Percentiles rank a stretch among this genome's conserved stretches.
Conservation (phyloP, 1,284 basidiomycete species). For the Melampsora americana region DNA sequence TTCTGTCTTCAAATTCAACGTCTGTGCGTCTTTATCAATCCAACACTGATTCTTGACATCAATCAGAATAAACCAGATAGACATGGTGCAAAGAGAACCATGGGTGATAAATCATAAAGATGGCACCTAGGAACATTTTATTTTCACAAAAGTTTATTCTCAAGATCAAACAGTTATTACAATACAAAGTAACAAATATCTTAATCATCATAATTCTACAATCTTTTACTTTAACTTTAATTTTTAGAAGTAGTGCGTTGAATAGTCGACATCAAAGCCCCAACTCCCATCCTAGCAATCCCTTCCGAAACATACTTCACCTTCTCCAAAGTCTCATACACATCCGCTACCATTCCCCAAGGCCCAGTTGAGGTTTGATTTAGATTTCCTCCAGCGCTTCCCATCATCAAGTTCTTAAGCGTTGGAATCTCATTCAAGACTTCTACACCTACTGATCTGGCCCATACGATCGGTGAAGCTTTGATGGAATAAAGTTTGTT, state of each 20-base stretch:
- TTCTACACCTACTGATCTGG: constrained; percentile 79
- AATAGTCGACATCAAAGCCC: background rate
- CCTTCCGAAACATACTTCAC: background rate
- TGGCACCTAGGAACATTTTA: too few species aligned
- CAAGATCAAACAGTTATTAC: too few species aligned
- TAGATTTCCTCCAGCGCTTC: constrained; percentile 64
- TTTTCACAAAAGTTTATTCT: too few species aligned
- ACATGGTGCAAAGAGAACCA: too few species aligned
- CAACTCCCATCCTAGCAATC: background rate
- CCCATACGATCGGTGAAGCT: constrained; percentile 71
- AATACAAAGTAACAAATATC: too few species aligned
- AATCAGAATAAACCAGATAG: too few species aligned
- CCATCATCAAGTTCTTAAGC: constrained; percentile 77
- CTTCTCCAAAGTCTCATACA: constrained; percentile 26
- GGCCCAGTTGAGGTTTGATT: constrained; percentile 12
- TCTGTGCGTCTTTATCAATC: too few species aligned
- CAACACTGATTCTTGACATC: too few species aligned
- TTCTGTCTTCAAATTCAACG: too few species aligned
- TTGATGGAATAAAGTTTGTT: constrained; percentile 75
- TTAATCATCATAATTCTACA: too few species aligned
- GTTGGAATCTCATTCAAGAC: constrained; percentile 80
- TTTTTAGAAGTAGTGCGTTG: background rate
- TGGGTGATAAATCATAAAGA: too few species aligned
- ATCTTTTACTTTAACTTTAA: background rate
- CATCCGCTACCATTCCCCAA: constrained; percentile 16